A percentile compares a stretch with the other conserved stretches of the same genome.
Evolutionary conservation across 306 rosid genomes (phyloP).

Genomic region (Cyclanthera cordifolia): DNA sequence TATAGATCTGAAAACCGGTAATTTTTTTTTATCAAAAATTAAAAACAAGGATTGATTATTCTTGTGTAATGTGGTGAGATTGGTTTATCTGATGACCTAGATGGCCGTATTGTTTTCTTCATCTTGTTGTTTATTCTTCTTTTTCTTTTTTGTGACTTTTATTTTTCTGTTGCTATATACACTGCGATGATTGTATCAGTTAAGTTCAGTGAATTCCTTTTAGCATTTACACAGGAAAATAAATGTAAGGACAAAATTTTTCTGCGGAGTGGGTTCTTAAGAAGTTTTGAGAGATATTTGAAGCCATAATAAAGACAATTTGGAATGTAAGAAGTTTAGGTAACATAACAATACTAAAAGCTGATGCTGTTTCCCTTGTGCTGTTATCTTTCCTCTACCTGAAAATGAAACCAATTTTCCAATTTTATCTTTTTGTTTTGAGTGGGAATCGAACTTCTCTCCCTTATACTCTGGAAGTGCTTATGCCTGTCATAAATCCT

Average conservation of each 20-base stretch:
- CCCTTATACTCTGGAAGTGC: too few relatives aligned
- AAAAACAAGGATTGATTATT: not conserved
- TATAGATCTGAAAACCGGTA: too few relatives aligned
- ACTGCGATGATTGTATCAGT: not conserved
- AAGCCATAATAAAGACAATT: too few relatives aligned
- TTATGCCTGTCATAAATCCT: too few relatives aligned
- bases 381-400: not conserved
- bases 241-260: not conserved
- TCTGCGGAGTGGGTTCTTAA: not conserved
- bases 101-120: too few relatives aligned
- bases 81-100: too few relatives aligned
- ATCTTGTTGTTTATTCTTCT: not conserved
- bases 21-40: too few relatives aligned
- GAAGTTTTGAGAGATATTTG: too few relatives aligned
- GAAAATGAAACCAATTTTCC: not conserved
- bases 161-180: not conserved
- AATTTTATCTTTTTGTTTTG: too few relatives aligned
- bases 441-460: too few relatives aligned
- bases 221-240: not conserved
- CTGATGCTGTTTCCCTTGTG: not conserved
- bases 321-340: not conserved
- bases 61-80: not conserved
- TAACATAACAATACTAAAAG: not conserved
- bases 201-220: not conserved
- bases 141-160: not conserved